Evolutionary conservation across 2,329 filamentous ascomycete genomes (phyloP).

Genomic region (Sporothrix sp.): DNA sequence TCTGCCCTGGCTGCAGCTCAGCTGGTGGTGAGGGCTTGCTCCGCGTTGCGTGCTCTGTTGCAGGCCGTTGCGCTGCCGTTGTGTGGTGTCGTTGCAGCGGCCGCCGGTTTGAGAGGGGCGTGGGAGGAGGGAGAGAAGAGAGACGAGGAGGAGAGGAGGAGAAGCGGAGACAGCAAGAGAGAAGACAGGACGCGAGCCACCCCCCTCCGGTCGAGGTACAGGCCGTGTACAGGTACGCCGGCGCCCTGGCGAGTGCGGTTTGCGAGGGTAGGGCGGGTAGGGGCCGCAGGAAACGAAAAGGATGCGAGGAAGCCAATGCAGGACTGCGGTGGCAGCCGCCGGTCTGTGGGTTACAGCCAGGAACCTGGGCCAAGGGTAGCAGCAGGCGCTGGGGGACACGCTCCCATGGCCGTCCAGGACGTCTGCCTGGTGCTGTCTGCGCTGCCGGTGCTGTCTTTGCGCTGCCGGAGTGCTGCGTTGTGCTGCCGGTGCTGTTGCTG

Average conservation of each 20-base stretch:
- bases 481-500: too few species aligned
- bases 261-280: slow-evolving; percentile 14
- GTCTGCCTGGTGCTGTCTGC: too few species aligned
- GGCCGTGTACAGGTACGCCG: slow-evolving; percentile 13
- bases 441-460: too few species aligned
- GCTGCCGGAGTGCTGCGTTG: too few species aligned
- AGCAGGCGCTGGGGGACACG: slow-evolving; percentile 10
- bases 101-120: slow-evolving; percentile 4
- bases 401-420: slow-evolving; percentile 14
- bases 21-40: too few species aligned
- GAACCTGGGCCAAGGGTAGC: slow-evolving; percentile 13
- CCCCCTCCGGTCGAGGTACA: slow-evolving; percentile 7
- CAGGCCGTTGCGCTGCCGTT: background rate
- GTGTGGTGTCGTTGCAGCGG: too few species aligned
- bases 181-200: too few species aligned
- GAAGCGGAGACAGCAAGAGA: background rate
- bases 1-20: slow-evolving; percentile 5
- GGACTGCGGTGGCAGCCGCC: slow-evolving; percentile 12
- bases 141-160: background rate
- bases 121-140: background rate
- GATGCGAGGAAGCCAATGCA: slow-evolving; percentile 6
- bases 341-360: slow-evolving; percentile 15
- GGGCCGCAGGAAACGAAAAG: too few species aligned
- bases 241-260: background rate
- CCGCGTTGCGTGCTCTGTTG: background rate